Evolutionary conservation across 768 basidiomycete genomes (phyloP), one percentile per base, ranked within the genome.

Genomic region (Suillus plorans): DNA sequence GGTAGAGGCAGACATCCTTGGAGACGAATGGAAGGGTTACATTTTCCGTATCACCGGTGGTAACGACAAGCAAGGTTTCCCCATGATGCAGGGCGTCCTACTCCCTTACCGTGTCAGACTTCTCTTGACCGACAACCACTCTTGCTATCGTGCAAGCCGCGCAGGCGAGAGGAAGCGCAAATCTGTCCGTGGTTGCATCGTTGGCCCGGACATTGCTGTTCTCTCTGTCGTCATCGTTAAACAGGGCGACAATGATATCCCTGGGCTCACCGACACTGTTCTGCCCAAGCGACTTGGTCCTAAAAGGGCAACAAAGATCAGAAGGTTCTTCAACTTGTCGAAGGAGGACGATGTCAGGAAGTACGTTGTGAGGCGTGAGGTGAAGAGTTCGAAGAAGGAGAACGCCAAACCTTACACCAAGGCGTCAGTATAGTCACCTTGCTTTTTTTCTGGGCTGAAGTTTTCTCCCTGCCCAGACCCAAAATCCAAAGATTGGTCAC

Each of bases 1-100:
- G 81, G 93, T 99, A 72, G 85, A 94, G 55, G 93, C 86, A 66
- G 95, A 97, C 82, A 78, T 89, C 62, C 80, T 98, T 70, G 95
- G 96, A 72, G 92, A 97, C 77, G 97, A 99, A 84, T 99, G 88
- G 86, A 94, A 92, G 78, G 97, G 97, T 64, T 98, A 97, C 83
- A 81, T 98, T 78, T 88, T 97, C 85, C 90, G 95, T 73, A 92
- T 99, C 83, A 96, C 94, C 37, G 96, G 96, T 73, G 94, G 97
- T 68, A 98, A 98, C 85, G 95, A 98, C 89, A 94, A 95, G 83
- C 94, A 96, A 79, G 95, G 95, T 75, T 97, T 97, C 86, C 95
- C 95, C 57, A 97, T 98, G 95, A 99, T 99, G 82, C 97, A 99
- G 83, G 96, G 97, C 82, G 92, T 98, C 70, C 91, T 99, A 67